Base-by-base conservation (phyloP, 2,329 filamentous ascomycete genomes). In the Phyllosticta ampelicida region DNA sequence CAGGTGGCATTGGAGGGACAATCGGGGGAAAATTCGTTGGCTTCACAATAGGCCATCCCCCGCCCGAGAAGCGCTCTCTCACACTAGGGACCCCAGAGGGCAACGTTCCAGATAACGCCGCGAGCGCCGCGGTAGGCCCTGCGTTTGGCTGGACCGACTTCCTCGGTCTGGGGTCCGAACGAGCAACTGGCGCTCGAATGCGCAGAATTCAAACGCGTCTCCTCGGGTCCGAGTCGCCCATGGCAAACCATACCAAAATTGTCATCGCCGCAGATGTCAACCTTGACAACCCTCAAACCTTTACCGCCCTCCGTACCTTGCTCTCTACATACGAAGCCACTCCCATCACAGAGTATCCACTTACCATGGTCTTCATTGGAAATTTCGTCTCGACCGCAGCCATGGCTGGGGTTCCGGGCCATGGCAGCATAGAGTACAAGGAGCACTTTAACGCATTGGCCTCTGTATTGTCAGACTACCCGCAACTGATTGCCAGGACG, bases 111-210 rank as follows among this genome's bases (percentile, higher is more conserved):
- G 78, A 75, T 1, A 81, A 84, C 20, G 69, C 71, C 23, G 68
- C 75, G 36, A 75, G 71, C 49, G 72, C 59, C 9, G 30, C 68
- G 6, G 60, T 63, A 19, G 71, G 71, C 9, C 71, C 72, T 48
- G 72, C 70, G 0, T 96, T 97, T 68, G 94, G 94, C 50, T 99
- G 94, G 91, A 90, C 96, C 56, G 94, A 97, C 71, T 99, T 97
- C 68, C 78, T 97, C 1, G 94, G 92, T 5, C 82, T 94, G 1
- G 92, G 92, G 36, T 95, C 90, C 66, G 90, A 96, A 70, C 86
- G 90, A 51, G 90, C 90, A 6, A 83, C 86, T 0, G 91, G 92
- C 0, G 72, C 81, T 1, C 86, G 87, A 59, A 96, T 97, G 92
- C 84, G 89, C 57, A 84, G 82, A 60, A 78, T 96, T 0, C 87